Percentiles rank a stretch among this genome's conserved stretches.
Conservation (phyloP, 257 asterid genomes). For the Fraxinus anomala region DNA sequence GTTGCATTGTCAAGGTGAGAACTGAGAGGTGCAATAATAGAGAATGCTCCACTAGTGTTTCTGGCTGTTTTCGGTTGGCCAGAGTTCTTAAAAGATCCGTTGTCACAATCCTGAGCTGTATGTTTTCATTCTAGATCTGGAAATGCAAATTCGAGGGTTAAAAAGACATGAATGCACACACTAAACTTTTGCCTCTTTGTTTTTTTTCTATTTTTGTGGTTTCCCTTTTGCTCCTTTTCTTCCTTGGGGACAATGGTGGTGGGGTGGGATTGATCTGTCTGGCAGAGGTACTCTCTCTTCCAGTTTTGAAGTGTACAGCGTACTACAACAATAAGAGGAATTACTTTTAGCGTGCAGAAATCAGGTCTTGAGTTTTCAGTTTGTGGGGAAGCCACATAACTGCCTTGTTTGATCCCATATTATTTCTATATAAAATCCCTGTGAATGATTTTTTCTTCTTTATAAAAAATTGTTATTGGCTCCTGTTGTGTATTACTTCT, state of each 20-base stretch:
- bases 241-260: not conserved
- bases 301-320: not conserved
- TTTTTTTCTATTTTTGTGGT: not conserved
- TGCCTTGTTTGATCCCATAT: not conserved
- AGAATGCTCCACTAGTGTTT: not conserved
- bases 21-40: not conserved
- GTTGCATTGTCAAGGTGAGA: conserved; percentile 4
- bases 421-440: not conserved
- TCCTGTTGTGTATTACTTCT: not conserved
- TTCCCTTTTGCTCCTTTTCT: not conserved
- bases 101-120: not conserved
- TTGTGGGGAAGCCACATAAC: not conserved
- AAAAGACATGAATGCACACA: not conserved
- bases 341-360: not conserved
- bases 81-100: not conserved
- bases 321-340: not conserved
- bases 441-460: not conserved
- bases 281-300: not conserved
- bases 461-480: not conserved
- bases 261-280: not conserved
- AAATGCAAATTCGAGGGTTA: not conserved
- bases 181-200: not conserved
- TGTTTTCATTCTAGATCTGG: not conserved
- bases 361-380: not conserved
- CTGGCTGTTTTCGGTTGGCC: not conserved